Base-by-base conservation (phyloP, 2,329 filamentous ascomycete species). In the Stenocarpella maydis region DNA sequence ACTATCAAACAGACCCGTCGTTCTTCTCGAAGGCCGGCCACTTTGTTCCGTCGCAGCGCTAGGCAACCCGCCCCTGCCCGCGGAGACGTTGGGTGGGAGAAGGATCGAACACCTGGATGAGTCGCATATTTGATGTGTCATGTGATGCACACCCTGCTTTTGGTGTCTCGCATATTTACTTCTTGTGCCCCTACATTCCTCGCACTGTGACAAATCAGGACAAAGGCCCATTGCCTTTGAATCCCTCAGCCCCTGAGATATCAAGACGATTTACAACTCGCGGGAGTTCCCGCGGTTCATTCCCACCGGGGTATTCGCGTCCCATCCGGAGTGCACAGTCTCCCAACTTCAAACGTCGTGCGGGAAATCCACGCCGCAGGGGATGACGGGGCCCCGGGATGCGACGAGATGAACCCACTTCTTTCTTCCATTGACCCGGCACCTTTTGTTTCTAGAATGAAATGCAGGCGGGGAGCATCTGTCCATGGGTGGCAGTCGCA, bases 21-120 rank as follows among this genome's bases (percentile, higher is more conserved):
- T 49, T 55, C 52, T 58, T 67, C 65, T 50, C 17, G 52, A 67
- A 58, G 65, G 21, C 34, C 28, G 19, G n/a, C 15, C 17, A 39
- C 21, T 34, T 67, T 49, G 64, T 67, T 67, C 64, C 58, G 64
- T 67, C 41, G 64, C 52, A 67, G 52, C 52, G 53, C 64, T 67
- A 67, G 43, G n/a, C 12, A 63, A 9, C 6, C 26, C 47, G 4
- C 17, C 39, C 39, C 39, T 24, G 17, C 31, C 43, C 26, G 37
- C 41, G 41, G 43, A 47, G 58, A 63, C 26, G 17, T 45, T 45
- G n/a, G 39, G 26, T 37, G 12, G 34, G 21, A 26, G 9, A 19
- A 12, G 21, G n/a, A 24, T 24, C 49, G 31, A 21, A 5, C 37
- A 45, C 28, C 37, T 37, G 14, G 31, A 41, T 54, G 53, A 21